phyloP scores from a whole-genome alignment of 2,329 filamentous ascomycete species.

The Aureobasidium musti region DNA sequence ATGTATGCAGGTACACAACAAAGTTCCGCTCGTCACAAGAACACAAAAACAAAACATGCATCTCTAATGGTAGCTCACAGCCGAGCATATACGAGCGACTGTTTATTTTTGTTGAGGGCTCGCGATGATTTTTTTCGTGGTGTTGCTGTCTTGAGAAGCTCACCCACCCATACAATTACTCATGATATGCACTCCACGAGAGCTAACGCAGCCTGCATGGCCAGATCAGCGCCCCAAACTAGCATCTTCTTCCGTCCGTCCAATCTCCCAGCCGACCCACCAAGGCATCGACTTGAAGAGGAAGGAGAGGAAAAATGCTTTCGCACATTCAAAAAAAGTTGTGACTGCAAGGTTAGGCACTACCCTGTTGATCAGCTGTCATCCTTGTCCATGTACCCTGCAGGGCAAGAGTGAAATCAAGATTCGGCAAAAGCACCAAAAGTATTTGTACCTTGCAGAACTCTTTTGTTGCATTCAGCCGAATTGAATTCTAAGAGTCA shows the following conservation, averaged over 20 bases:
- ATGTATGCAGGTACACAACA: conserved; percentile 22
- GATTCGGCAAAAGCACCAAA: too few species aligned
- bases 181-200: conserved; percentile 17
- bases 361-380: conserved; percentile 20
- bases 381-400: background rate
- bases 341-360: conserved; percentile 11
- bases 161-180: conserved; percentile 2
- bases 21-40: conserved; percentile 5
- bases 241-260: conserved; percentile 3
- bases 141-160: conserved; percentile 9
- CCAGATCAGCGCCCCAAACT: conserved; percentile 4
- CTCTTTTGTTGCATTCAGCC: background rate
- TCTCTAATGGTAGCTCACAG: background rate
- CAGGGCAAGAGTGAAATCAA: conserved; percentile 9
- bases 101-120: conserved; percentile 6
- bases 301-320: conserved; percentile 7
- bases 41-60: conserved; percentile 15
- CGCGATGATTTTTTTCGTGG: background rate
- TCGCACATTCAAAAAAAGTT: background rate
- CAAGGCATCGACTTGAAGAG: background rate
- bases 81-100: background rate
- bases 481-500: conserved; percentile 29
- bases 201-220: background rate
- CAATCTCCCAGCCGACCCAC: background rate
- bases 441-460: conserved; percentile 9